Conservation (phyloP, 306 rosid species). For the Vigna radiata region DNA sequence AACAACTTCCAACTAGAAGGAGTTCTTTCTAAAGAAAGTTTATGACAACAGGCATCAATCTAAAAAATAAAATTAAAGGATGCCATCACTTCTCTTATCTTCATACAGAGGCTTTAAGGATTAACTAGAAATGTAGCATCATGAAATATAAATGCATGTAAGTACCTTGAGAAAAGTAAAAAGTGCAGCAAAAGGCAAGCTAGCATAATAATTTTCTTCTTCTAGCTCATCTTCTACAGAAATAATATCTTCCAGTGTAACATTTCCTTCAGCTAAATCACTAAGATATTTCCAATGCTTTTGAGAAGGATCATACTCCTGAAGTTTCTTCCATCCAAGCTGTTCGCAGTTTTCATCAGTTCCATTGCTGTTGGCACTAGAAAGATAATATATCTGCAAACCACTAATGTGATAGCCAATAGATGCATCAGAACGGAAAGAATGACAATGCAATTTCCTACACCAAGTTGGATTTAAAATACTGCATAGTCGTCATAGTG, state of each 20-base stretch:
- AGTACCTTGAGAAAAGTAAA: conserved; percentile 87
- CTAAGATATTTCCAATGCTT: conserved; percentile 74
- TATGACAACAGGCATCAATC: conserved; percentile 10
- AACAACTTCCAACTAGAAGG: background rate
- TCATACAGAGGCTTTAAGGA: background rate
- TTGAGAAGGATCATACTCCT: conserved; percentile 78
- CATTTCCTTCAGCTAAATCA: conserved; percentile 70
- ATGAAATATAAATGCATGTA: background rate
- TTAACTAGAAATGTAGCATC: conserved; percentile 15
- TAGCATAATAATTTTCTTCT: conserved; percentile 86
- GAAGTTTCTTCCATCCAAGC: conserved; percentile 84
- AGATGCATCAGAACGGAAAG: conserved; percentile 45
- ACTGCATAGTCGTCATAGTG: conserved; percentile 3
- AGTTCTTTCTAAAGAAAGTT: background rate
- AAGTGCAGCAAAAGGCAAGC: conserved; percentile 91
- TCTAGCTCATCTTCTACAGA: conserved; percentile 72
- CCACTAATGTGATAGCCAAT: conserved; percentile 61
- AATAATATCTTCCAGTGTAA: conserved; percentile 51
- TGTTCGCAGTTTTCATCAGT: conserved; percentile 74
- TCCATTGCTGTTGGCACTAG: conserved; percentile 74
- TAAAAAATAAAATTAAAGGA: background rate
- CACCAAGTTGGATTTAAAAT: conserved; percentile 25
- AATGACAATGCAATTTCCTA: conserved; percentile 18
- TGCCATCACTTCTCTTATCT: conserved; percentile 2
- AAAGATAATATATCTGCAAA: conserved; percentile 82